phyloP scores from a whole-genome alignment of 106 monocot species.

The Hemerocallis citrina region DNA sequence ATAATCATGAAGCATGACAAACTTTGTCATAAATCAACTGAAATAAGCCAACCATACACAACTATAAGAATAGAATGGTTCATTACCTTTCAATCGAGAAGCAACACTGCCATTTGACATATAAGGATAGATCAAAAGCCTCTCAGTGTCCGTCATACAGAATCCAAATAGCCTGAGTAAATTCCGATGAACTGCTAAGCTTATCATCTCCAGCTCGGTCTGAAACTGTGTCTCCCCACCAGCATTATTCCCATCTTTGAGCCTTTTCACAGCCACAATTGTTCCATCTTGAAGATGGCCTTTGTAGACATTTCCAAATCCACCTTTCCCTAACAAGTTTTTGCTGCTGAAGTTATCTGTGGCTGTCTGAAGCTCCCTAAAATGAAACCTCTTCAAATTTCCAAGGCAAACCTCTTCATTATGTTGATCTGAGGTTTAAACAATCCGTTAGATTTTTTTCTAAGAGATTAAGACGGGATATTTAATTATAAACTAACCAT shows the following conservation, averaged over 20 bases:
- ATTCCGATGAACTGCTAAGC: slow-evolving; percentile 21
- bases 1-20: too few species aligned
- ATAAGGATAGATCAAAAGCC: slow-evolving; percentile 26
- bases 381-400: slow-evolving; percentile 35
- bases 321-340: slow-evolving; percentile 22
- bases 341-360: slow-evolving; percentile 40
- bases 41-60: too few species aligned
- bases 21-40: too few species aligned
- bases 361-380: slow-evolving; percentile 43
- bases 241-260: slow-evolving; percentile 22
- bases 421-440: slow-evolving; percentile 23
- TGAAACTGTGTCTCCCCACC: slow-evolving; percentile 23
- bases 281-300: slow-evolving; percentile 16
- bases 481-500: slow-evolving; percentile 24
- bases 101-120: slow-evolving; percentile 29
- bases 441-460: too few species aligned
- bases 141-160: slow-evolving; percentile 21
- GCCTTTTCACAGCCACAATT: slow-evolving; percentile 26
- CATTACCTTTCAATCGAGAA: slow-evolving; percentile 18
- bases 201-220: slow-evolving; percentile 26
- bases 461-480: too few species aligned
- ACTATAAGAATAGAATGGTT: not conserved
- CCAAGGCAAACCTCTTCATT: slow-evolving; percentile 37
- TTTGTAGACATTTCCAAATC: slow-evolving; percentile 27
- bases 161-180: slow-evolving; percentile 18